Conservation (phyloP, 352 stramenopile genomes). For the Phytophthora sp. region DNA sequence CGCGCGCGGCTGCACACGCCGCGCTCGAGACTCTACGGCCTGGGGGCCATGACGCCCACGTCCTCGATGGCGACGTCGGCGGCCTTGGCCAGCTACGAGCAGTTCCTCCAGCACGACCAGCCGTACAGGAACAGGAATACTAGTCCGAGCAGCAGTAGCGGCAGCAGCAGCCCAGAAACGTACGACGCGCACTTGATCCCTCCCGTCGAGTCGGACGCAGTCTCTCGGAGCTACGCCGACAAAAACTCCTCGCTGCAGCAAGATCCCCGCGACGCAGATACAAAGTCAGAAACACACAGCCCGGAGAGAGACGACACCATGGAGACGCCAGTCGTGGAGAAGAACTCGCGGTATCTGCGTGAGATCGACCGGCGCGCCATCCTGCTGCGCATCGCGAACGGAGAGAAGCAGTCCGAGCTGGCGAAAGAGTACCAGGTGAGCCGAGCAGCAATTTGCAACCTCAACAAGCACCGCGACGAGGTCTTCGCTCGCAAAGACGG, state of each 20-base stretch:
- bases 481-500: conserved; percentile 51
- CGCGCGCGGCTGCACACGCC: background rate
- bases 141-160: background rate
- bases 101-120: background rate
- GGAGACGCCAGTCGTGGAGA: conserved; percentile 11
- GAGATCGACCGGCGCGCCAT: conserved; percentile 70
- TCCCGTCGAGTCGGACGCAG: no score
- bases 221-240: no score
- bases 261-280: no score
- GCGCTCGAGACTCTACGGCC: background rate
- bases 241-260: no score
- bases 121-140: background rate
- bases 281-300: no score
- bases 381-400: conserved; percentile 50
- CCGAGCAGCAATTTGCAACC: conserved; percentile 66
- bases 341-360: conserved; percentile 61
- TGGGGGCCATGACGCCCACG: background rate
- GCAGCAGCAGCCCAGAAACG: no score
- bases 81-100: no score
- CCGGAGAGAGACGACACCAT: no score
- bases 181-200: no score
- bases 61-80: background rate
- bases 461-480: conserved; percentile 61
- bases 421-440: conserved; percentile 74
- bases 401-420: conserved; percentile 67